Evolutionary conservation across 495 filamentous ascomycete species (phyloP), one percentile per base, ranked within the genome.

Genomic region (Penicillium macrosclerotiorum): DNA sequence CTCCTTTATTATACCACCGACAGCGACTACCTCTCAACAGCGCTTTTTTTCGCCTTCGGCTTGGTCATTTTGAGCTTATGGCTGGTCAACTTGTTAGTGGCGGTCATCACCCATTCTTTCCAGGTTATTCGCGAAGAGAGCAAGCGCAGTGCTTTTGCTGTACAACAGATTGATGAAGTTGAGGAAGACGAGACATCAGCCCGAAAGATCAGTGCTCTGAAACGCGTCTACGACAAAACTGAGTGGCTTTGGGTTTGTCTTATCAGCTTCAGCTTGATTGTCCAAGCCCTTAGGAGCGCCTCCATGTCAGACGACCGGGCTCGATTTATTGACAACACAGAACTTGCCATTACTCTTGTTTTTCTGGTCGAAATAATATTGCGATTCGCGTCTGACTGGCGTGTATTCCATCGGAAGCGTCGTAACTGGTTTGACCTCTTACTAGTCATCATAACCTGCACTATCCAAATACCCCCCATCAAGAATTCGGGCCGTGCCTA

Each of bases 61-160:
- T 85, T 95, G 59, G 82, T 99, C 33, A 89, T 99, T 57, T 79
- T 99, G 77, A 93, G 85, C 69, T 75, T 99, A 25, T 99, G 93
- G 93, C 77, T 99, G 59, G 89, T 92, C 45, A 96, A 96, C 66
- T 79, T 99, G 70, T 74, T 99, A 19, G 93, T 99, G 60, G 93
- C 93, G 8, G 94, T 99, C 45, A 99, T 99, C 57, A 99, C 93
- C 0, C 93, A 92, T 17, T 95, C 93, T 6, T 97, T 99, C 60
- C 94, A 99, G 64, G 88, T 99, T 51, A 99, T 97, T 53, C 81
- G 93, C 49, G 93, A 99, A 67, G 93, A 99, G 63, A 94, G 90
- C 68, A 88, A 87, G 64, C 82, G 83, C 33, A 96, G 90, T 67
- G 91, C 93, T 7, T 99, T 99, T 64, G 88, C 92, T 14, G 80